Evolutionary conservation across 1,139 yeast species (phyloP), one percentile per base, ranked within the genome.

Genomic region (Sugiyamaella pinicola): DNA sequence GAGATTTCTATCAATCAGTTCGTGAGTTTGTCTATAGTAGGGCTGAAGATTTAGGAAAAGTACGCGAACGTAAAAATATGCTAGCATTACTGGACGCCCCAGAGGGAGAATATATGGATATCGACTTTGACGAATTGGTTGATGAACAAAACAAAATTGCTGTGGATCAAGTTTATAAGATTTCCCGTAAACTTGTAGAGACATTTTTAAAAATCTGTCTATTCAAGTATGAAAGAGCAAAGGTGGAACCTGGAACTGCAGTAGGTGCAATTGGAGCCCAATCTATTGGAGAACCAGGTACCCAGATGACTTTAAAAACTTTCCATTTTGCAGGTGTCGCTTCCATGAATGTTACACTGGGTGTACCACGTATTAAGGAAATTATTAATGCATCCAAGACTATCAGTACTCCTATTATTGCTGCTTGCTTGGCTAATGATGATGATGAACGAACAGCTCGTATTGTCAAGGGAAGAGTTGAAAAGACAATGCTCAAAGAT

Each of bases 271-370:
- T 93, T 73, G 99, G 99, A 59, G 99, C 99, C 0, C 99, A 93
- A 67, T 88, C 96, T 33, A 93, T 93, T 75, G 99, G 99, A 74
- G 99, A 93, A 68, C 99, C 99, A 9, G 99, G 99, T 72, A 93
- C 99, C 0, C 99, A 93, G 73, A 93, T 93, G 99, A 93, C 99
- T 8, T 79, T 93, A 73, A 93, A 93, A 74, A 93, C 99, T 66
- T 93, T 93, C 88, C 99, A 93, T 77, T 93, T 93, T 78, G 99
- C 99, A 64, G 99, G 99, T 78, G 99, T 93, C 55, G 99, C 99
- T 29, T 87, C 96, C 47, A 93, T 93, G 99, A 93, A 93, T 75
- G 96, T 93, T 61, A 93, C 99, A 0, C 80, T 93, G 63, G 99
- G 99, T 81, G 99, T 93, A 46, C 99, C 99, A 38, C 96, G 99